A percentile compares a stretch with the other conserved stretches of the same genome.
phyloP scores from a whole-genome alignment of 1,284 basidiomycete genomes.

The Sanguinoderma infundibulare region DNA sequence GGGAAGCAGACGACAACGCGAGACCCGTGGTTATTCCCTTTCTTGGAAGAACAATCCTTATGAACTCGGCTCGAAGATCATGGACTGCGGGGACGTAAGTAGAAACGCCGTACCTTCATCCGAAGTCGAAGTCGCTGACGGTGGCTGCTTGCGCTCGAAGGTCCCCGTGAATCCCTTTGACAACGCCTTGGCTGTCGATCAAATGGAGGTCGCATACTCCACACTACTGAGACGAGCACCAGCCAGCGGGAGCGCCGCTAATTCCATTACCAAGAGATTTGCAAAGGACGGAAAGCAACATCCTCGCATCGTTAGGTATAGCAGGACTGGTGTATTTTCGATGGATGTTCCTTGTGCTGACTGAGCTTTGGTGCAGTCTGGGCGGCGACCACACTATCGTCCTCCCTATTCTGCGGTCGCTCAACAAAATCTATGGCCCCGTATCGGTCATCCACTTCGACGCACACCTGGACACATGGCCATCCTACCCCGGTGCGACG shows the following conservation, averaged over 20 bases:
- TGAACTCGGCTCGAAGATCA: constrained; percentile 53
- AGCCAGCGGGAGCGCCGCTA: constrained; percentile 34
- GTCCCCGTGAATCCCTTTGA: constrained; percentile 75
- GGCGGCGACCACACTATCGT: constrained; percentile 85
- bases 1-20: constrained; percentile 70
- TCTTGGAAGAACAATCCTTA: constrained; percentile 76
- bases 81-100: constrained; percentile 83
- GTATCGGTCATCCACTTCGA: constrained; percentile 85
- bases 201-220: constrained; percentile 79
- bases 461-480: constrained; percentile 76
- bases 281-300: constrained; percentile 60
- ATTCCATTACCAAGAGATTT: constrained; percentile 31
- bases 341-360: background rate
- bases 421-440: constrained; percentile 75
- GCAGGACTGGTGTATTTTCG: background rate
- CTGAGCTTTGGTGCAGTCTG: constrained; percentile 48
- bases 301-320: constrained; percentile 70
- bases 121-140: background rate
- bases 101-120: background rate
- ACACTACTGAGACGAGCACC: constrained; percentile 63
- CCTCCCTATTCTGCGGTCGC: constrained; percentile 73
- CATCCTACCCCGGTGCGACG: constrained; percentile 52
- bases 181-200: constrained; percentile 76
- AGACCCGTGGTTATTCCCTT: constrained; percentile 61
- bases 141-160: constrained; percentile 37